Percentiles rank a stretch among this genome's conserved stretches.
Conservation (phyloP, 108 stramenopile species). For the Cylindrotheca closterium region DNA sequence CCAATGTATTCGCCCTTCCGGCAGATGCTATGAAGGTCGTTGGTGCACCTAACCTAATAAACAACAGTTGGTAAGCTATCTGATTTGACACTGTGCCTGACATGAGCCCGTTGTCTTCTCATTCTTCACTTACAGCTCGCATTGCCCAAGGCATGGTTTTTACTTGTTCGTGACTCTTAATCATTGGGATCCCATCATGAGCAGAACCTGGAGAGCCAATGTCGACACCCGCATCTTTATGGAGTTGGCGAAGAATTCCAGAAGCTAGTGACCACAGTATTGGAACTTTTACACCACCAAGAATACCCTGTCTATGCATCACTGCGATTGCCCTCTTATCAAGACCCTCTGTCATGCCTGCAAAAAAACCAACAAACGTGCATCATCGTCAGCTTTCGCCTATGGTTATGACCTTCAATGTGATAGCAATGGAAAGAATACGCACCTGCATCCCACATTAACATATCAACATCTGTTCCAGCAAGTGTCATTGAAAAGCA, state of each 20-base stretch:
- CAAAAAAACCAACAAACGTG: too few relatives aligned
- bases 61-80: constrained; percentile 43
- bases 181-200: constrained; percentile 42
- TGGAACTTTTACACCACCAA: constrained; percentile 40
- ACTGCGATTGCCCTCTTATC: constrained; percentile 22
- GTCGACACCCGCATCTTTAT: constrained; percentile 33
- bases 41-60: constrained; percentile 53
- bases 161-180: constrained; percentile 3
- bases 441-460: constrained; percentile 75
- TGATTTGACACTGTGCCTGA: constrained; percentile 11
- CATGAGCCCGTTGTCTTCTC: too few relatives aligned
- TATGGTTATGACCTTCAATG: too few relatives aligned
- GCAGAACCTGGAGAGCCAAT: constrained; percentile 29
- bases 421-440: too few relatives aligned
- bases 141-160: background rate
- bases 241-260: constrained; percentile 23
- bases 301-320: constrained; percentile 51
- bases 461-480: constrained; percentile 59
- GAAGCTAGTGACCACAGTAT: constrained; percentile 30
- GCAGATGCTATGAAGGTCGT: constrained; percentile 32
- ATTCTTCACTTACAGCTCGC: background rate
- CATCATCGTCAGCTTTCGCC: too few relatives aligned
- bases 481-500: too few relatives aligned
- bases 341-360: constrained; percentile 28
- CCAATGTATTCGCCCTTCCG: constrained; percentile 43